Evolutionary conservation across 2,329 filamentous ascomycete genomes (phyloP).

Genomic region (Botrytis pseudocinerea): DNA sequence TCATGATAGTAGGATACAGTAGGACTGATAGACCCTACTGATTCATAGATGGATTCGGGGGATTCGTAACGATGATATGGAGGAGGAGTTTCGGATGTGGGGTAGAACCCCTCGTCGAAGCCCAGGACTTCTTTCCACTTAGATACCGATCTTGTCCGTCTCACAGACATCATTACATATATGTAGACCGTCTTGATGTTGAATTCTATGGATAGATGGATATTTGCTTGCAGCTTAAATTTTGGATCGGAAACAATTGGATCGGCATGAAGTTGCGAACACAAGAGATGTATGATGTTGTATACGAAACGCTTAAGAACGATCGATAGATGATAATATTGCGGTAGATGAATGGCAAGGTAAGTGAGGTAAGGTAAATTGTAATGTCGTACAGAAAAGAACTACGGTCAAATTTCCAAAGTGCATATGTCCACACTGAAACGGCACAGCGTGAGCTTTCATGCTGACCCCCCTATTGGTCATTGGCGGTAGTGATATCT

Average conservation of each 20-base stretch:
- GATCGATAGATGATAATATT: neutral
- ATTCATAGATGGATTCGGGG: slow-evolving; percentile 24
- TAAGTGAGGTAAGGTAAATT: neutral
- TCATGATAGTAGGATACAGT: slow-evolving; percentile 24
- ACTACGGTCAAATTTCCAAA: slow-evolving; percentile 10
- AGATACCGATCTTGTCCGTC: slow-evolving; percentile 31
- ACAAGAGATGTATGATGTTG: slow-evolving; percentile 9
- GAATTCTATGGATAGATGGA: neutral
- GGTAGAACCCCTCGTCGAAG: slow-evolving; percentile 34
- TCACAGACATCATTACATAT: slow-evolving; percentile 25
- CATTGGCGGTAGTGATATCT: slow-evolving; percentile 16
- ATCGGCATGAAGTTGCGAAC: slow-evolving; percentile 10
- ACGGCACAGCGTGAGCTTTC: slow-evolving; percentile 23
- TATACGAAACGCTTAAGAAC: slow-evolving; percentile 11
- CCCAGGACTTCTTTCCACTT: slow-evolving; percentile 40
- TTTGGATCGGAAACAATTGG: slow-evolving; percentile 6
- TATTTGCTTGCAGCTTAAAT: neutral
- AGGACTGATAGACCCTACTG: slow-evolving; percentile 20
- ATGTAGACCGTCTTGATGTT: slow-evolving; percentile 2
- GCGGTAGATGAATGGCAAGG: neutral
- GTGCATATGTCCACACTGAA: slow-evolving; percentile 12
- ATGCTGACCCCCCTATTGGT: slow-evolving; percentile 19
- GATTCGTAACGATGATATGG: slow-evolving; percentile 23
- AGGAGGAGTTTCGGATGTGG: slow-evolving; percentile 22
- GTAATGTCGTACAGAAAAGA: slow-evolving; percentile 19